These are phyloP conservation scores for Phoma sp. DNA, from an alignment of 2,329 filamentous ascomycete species.

Conservation along the genomic window DNA sequence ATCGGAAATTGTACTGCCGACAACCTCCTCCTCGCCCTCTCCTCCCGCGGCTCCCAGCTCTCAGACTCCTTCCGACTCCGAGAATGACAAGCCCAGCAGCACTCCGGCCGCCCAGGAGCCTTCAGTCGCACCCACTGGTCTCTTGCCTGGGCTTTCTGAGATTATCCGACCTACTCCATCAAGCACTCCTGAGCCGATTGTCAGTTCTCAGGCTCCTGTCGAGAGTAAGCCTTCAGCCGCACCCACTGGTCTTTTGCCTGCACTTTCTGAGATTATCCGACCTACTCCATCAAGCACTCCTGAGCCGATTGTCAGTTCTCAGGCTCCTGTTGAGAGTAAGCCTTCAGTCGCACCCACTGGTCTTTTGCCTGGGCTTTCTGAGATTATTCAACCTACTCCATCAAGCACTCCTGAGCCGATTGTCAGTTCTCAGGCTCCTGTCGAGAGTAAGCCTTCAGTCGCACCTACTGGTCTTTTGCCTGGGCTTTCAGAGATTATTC, in stretches of 20 bases:
- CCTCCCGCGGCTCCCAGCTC: conserved; percentile 13
- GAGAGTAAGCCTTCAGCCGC: conserved; percentile 1
- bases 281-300: conserved; percentile 4
- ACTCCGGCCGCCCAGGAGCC: not conserved
- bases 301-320: too few relatives aligned
- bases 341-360: conserved; percentile 20
- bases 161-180: conserved; percentile 5
- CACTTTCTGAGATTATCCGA: conserved; percentile 1
- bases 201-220: not conserved
- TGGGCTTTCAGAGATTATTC: not conserved
- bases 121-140: conserved; percentile 7
- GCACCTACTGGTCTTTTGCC: conserved; percentile 18
- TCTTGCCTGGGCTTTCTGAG: conserved; percentile 3
- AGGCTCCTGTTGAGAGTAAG: not conserved
- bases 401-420: not conserved
- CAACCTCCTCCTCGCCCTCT: conserved; percentile 5
- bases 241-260: conserved; percentile 9
- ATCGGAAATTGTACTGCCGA: conserved; percentile 9
- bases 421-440: not conserved
- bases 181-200: too few relatives aligned
- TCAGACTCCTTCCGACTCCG: conserved; percentile 14
- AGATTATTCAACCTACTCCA: not conserved
- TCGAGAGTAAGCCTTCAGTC: not conserved
- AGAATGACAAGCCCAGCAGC: conserved; percentile 6
- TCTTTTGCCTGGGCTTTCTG: not conserved